Evolutionary conservation across 2,329 filamentous ascomycete genomes (phyloP).

Genomic region (Cadophora malorum): DNA sequence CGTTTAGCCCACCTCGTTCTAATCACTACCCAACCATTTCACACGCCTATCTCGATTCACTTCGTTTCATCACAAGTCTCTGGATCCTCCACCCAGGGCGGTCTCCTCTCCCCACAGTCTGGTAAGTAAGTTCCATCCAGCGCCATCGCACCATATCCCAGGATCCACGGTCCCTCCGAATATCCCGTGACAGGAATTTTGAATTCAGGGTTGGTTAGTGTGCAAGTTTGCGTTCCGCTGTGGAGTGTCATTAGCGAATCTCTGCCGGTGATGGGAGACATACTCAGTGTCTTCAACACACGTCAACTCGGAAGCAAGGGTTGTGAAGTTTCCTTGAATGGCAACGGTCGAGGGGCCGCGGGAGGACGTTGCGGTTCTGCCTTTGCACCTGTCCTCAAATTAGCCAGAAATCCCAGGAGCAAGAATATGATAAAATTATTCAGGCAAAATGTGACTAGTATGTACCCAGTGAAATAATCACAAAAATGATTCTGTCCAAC

Average conservation of each 20-base stretch:
- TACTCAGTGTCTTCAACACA: background rate
- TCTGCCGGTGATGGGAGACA: background rate
- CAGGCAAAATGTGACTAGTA: no score
- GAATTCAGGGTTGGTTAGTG: background rate
- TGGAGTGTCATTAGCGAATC: no score
- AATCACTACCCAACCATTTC: no score
- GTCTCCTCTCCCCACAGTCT: background rate
- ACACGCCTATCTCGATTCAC: no score
- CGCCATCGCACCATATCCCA: constrained; percentile 6
- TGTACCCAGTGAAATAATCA: background rate
- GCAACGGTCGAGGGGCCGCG: background rate
- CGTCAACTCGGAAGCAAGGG: background rate
- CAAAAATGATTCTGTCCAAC: constrained; percentile 2
- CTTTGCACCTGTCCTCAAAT: background rate
- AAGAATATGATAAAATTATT: no score
- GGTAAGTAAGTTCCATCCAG: constrained; percentile 8
- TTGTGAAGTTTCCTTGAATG: background rate
- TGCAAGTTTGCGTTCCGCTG: constrained; percentile 2
- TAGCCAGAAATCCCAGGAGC: no score
- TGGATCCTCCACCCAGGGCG: background rate
- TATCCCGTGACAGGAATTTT: constrained; percentile 2
- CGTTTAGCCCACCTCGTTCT: no score
- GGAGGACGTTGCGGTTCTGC: background rate
- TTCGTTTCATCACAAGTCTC: background rate
- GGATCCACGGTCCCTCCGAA: constrained; percentile 7